Evolutionary conservation across 2,329 filamentous ascomycete species (phyloP), one percentile per base, ranked within the genome.

Genomic region (Neopestalotiopsis sp.): DNA sequence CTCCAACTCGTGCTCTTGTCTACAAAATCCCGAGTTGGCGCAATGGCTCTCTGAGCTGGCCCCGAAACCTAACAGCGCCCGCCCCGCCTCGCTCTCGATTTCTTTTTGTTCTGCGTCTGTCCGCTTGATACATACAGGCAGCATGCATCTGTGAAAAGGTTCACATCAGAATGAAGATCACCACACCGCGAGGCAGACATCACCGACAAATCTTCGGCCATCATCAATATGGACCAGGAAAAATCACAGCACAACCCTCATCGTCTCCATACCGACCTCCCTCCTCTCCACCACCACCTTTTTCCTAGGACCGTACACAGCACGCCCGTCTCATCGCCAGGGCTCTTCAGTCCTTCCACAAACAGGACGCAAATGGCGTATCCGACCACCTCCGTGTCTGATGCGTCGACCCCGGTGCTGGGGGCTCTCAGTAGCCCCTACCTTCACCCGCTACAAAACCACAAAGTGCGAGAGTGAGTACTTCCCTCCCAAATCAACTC

Each of bases 381-480:
- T 42, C 77, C 79, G n/a, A 71, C 74, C 32, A 81, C 83, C 38
- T 82, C 85, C 34, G 75, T 83, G 34, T 88, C 86, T 69, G 88
- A 90, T 75, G 84, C 82, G 69, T 84, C 85, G 32, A 87, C 87
- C 4, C 86, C 88, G 49, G 83, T 82, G 56, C 82, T 81, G 32
- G 65, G 52, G 32, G 76, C 80, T 60, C 75, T 82, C 56, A 83
- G 84, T 68, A 91, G 88, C 74, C 90, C 91, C 1, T 91, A 88
- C 75, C 80, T 93, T 67, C 92, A 94, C 75, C 91, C 91, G 42
- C 81, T 92, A 68, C 92, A 94, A 78, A 88, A 88, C 70, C 91
- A 92, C 78, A 90, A 87, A 79, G 92, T 94, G 65, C 87, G 91
- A 87, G 92, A 94, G 91, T 93, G 85, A 86, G 90, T 88, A 68